These are phyloP conservation scores for Penicillium polonicum DNA, from an alignment of 2,329 filamentous ascomycete species.

Conservation along the genomic window DNA sequence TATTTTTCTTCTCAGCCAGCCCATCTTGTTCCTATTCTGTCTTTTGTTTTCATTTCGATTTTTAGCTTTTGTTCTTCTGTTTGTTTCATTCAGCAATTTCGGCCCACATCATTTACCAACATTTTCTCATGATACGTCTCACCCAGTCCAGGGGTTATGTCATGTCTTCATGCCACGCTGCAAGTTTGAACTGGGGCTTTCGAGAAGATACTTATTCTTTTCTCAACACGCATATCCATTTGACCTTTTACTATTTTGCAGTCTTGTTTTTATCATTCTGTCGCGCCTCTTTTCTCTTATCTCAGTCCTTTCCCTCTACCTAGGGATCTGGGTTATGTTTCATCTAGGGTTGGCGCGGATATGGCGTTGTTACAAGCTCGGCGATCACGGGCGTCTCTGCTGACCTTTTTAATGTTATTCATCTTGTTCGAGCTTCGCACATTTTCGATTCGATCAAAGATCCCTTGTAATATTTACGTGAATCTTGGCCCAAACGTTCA, in stretches of 20 bases:
- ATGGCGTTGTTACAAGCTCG: slow-evolving; percentile 8
- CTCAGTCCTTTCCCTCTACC: not conserved
- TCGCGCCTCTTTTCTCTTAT: not conserved
- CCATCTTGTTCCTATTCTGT: not conserved
- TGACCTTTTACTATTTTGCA: not conserved
- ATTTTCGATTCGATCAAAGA: not conserved
- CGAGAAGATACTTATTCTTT: not conserved
- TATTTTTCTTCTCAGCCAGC: not conserved
- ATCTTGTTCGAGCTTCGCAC: not conserved
- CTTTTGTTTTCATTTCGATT: slow-evolving; percentile 1
- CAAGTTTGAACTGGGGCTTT: not conserved
- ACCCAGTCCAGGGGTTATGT: not conserved
- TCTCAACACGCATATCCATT: slow-evolving; percentile 2
- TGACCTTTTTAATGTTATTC: not conserved
- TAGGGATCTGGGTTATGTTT: slow-evolving; percentile 2
- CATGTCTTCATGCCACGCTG: not conserved
- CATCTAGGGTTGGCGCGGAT: slow-evolving; percentile 2
- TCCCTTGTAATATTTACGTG: not conserved
- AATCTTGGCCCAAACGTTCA: not conserved
- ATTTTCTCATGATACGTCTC: slow-evolving; percentile 11
- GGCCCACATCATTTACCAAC: slow-evolving; percentile 3
- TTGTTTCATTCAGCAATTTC: not conserved
- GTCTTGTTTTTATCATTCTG: not conserved
- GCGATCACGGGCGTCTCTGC: not conserved
- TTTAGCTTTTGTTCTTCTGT: not conserved